A percentile compares a stretch with the other conserved stretches of the same genome.
Evolutionary conservation across 768 basidiomycete species (phyloP).

Genomic region (Gymnopilus dilepis): DNA sequence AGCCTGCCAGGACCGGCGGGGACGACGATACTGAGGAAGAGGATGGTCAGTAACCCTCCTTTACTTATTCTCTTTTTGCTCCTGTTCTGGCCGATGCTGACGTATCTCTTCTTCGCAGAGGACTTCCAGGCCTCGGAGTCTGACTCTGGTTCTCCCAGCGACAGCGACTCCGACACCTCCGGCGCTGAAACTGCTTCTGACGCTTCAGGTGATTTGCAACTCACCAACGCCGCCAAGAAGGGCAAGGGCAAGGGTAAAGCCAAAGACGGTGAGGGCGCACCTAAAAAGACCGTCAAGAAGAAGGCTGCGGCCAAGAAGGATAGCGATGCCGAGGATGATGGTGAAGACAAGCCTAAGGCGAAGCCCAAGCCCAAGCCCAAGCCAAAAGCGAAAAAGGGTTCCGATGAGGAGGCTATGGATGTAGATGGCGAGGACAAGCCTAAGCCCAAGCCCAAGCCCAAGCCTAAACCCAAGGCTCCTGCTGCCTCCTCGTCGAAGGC

Average conservation of each 20-base stretch:
- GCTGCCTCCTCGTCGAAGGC: conserved; percentile 47
- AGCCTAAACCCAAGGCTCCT: conserved; percentile 41
- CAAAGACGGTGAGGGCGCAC: conserved; percentile 18
- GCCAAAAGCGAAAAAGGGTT: conserved; percentile 3
- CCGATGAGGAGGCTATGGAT: conserved; percentile 56
- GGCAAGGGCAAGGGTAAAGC: conserved; percentile 32
- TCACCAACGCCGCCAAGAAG: conserved; percentile 50
- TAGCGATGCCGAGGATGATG: conserved; percentile 46
- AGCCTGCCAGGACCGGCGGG: conserved; percentile 38
- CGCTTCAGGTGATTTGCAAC: conserved; percentile 77
- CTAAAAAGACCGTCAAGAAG: conserved; percentile 23
- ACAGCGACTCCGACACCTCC: conserved; percentile 67
- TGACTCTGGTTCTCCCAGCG: conserved; percentile 88
- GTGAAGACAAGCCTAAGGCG: conserved; percentile 43
- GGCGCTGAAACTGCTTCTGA: conserved; percentile 84
- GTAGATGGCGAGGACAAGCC: conserved; percentile 47
- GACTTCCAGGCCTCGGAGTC: conserved; percentile 90
- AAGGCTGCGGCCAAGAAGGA: conserved; percentile 15
- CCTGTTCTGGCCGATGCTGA: neutral
- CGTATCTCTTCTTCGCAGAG: conserved; percentile 49
- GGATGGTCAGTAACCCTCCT: conserved; percentile 50
- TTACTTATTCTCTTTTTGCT: neutral
- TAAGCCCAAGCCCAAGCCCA: conserved; percentile 50
- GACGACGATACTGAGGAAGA: conserved; percentile 84
- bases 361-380: conserved; percentile 33